Evolutionary conservation across 805 yeast species (phyloP), one percentile per base, ranked within the genome.

Genomic region (Kuraishia borneana): DNA sequence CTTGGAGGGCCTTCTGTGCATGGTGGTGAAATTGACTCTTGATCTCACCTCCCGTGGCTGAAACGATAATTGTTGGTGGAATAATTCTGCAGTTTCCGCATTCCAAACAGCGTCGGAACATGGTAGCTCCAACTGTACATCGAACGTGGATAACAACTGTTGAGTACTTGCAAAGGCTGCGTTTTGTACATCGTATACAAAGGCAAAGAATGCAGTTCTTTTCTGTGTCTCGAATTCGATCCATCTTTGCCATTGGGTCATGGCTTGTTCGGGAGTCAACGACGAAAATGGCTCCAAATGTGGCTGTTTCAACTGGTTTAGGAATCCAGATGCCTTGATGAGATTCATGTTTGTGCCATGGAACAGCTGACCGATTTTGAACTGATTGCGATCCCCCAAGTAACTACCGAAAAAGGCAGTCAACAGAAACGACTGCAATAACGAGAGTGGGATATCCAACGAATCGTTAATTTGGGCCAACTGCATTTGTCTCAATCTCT

Each of bases 101-200:
- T 48, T 39, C 73, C 73, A 67, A 16, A 63, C 61, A 3, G 60
- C 52, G 39, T 67, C 73, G 1, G 65, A 47, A 26, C 59, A 64
- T 2, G 73, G 73, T 23, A 67, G 45, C 26, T 65, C 72, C 13
- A 65, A 38, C 17, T 62, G 58, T 16, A 67, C 48, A 18, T 65
- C 68, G 45, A 67, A 67, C 2, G 60, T 54, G 1, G 69, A 58
- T 12, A 66, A 32, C 20, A 55, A 44, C 10, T 56, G 51, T 6
- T 53, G 45, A 21, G 50, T 54, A 3, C 54, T 45, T 35, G 53
- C 50, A 10, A 65, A 47, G 18, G 59, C 51, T 1, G 61, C 55
- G 14, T 51, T 57, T 36, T 63, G 68, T 3, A 66, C 46, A 38
- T 66, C 72, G 27, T 58, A 43, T 1, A 63, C 44, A 36, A 60